Conservation (phyloP, 2,329 filamentous ascomycete species). For the Fusarium citri region DNA sequence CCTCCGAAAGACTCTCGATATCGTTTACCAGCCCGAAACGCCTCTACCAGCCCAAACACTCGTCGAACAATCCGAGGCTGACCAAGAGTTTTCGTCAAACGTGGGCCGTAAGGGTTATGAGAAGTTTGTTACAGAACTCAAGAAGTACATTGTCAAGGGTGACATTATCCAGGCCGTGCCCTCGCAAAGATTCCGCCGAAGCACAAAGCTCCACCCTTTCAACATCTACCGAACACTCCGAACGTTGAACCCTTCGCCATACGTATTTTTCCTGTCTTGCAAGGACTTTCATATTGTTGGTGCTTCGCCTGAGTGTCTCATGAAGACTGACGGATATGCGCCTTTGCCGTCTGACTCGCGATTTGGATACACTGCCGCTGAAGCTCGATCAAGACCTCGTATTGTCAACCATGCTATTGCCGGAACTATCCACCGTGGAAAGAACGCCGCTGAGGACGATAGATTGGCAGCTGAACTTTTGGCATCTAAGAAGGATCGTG, state of each 20-base stretch:
- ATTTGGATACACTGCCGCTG: constrained; percentile 43
- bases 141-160: constrained; percentile 89
- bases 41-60: constrained; percentile 79
- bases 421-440: constrained; percentile 89
- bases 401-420: constrained; percentile 98
- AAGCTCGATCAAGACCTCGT: constrained; percentile 74
- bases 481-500: constrained; percentile 81
- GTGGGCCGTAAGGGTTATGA: constrained; percentile 91
- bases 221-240: constrained; percentile 97
- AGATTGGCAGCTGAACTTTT: constrained; percentile 74
- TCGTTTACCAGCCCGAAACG: constrained; percentile 78
- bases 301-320: constrained; percentile 92
- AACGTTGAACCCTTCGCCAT: constrained; percentile 97
- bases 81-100: constrained; percentile 89
- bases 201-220: constrained; percentile 93
- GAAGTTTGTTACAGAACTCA: constrained; percentile 84
- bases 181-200: constrained; percentile 90
- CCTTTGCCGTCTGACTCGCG: constrained; percentile 40
- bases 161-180: constrained; percentile 99
- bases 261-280: constrained; percentile 96
- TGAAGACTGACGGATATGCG: constrained; percentile 69
- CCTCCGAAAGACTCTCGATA: constrained; percentile 70
- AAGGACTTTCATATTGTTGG: constrained; percentile 94
- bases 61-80: constrained; percentile 67
- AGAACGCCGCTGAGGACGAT: constrained; percentile 81